Evolutionary conservation across 1,139 yeast species (phyloP).

Genomic region (Lodderomyces orthopsilosis): DNA sequence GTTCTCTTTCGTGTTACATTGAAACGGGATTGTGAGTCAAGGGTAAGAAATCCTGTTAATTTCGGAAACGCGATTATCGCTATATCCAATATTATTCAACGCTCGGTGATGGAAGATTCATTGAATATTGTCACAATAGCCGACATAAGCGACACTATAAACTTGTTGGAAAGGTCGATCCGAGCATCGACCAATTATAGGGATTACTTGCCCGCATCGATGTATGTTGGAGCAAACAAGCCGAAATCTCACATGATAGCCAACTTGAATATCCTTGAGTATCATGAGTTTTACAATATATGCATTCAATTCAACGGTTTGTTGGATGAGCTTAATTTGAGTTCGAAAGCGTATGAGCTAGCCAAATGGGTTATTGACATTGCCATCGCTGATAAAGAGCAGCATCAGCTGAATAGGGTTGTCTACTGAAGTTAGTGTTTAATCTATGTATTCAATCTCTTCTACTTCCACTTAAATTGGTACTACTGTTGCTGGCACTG

Average conservation of each 20-base stretch:
- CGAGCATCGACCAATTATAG: slow-evolving; percentile 38
- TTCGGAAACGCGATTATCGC: slow-evolving; percentile 67
- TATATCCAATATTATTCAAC: slow-evolving; percentile 54
- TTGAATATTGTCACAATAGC: slow-evolving; percentile 50
- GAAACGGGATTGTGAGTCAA: slow-evolving; percentile 55
- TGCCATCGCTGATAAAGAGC: slow-evolving; percentile 52
- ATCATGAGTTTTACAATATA: slow-evolving; percentile 61
- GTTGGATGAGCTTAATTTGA: slow-evolving; percentile 60
- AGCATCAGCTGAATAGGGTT: slow-evolving; percentile 6
- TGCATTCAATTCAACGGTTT: slow-evolving; percentile 61
- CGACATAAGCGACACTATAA: slow-evolving; percentile 55
- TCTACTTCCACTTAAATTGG: slow-evolving; percentile 7
- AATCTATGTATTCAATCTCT: slow-evolving; percentile 7
- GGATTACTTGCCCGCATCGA: slow-evolving; percentile 45
- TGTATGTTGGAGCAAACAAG: slow-evolving; percentile 28
- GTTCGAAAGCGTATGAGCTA: slow-evolving; percentile 60
- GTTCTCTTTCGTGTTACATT: slow-evolving; percentile 46
- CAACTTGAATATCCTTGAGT: slow-evolving; percentile 58
- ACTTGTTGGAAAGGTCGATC: slow-evolving; percentile 58
- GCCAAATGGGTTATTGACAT: slow-evolving; percentile 73
- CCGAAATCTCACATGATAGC: slow-evolving; percentile 44
- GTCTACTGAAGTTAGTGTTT: background rate
- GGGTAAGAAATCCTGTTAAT: slow-evolving; percentile 57
- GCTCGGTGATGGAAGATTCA: slow-evolving; percentile 64
- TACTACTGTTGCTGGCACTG: slow-evolving; percentile 6